These are phyloP conservation scores for Fragaria nilgerrensis DNA, from an alignment of 306 rosid species.

Conservation along the genomic window DNA sequence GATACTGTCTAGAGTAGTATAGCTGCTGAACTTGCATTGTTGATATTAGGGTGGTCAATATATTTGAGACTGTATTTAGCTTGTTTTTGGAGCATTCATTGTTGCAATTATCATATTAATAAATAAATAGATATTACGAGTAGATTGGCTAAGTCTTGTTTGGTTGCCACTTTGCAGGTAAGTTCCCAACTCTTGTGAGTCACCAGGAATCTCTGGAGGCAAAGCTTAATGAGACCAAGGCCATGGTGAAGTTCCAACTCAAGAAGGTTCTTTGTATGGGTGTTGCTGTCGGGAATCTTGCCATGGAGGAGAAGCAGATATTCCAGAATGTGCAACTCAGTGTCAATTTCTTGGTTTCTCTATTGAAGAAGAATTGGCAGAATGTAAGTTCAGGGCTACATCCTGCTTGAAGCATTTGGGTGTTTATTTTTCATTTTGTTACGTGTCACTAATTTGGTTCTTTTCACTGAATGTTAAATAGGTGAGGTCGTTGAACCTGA, in stretches of 20 bases:
- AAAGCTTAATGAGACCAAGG: slow-evolving; percentile 68
- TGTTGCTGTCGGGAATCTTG: slow-evolving; percentile 69
- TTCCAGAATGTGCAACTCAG: slow-evolving; percentile 73
- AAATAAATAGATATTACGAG: background rate
- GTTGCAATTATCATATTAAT: background rate
- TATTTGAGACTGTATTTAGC: background rate
- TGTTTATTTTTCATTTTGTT: background rate
- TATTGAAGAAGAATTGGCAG: slow-evolving; percentile 82
- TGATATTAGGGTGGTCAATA: background rate
- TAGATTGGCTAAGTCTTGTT: background rate
- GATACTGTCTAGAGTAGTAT: background rate
- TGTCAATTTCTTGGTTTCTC: slow-evolving; percentile 71
- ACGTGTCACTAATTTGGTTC: background rate
- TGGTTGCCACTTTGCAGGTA: slow-evolving; percentile 42
- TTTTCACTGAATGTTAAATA: slow-evolving; percentile 25
- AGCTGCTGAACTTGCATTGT: background rate
- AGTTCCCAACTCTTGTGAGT: slow-evolving; percentile 63
- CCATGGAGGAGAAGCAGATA: slow-evolving; percentile 77
- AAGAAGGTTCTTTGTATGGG: slow-evolving; percentile 87
- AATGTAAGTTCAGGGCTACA: slow-evolving; percentile 43
- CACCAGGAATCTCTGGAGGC: slow-evolving; percentile 74
- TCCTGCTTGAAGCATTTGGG: background rate
- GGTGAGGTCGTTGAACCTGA: slow-evolving; percentile 66
- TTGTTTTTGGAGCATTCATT: background rate
- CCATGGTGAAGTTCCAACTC: slow-evolving; percentile 73